phyloP scores from a whole-genome alignment of 2,329 filamentous ascomycete genomes.

The Blastomyces emzantsi region DNA sequence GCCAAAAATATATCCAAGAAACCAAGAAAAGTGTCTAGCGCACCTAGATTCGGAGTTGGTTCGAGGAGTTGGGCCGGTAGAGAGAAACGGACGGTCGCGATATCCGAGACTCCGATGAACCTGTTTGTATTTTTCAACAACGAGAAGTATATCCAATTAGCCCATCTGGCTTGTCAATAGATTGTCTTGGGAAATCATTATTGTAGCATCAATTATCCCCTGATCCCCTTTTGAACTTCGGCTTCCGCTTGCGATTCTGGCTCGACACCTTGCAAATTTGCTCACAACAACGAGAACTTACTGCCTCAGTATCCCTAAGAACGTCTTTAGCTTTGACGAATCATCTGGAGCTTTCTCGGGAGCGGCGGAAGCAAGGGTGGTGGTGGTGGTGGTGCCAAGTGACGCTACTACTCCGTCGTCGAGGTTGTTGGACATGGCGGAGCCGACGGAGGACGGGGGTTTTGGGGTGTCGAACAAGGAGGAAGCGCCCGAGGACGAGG shows the following conservation, averaged over 20 bases:
- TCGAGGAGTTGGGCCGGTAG: conserved; percentile 91
- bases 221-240: background rate
- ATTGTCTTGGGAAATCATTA: background rate
- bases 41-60: conserved; percentile 82
- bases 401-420: background rate
- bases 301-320: conserved; percentile 80
- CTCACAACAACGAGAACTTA: conserved; percentile 39
- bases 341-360: conserved; percentile 60
- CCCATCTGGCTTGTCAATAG: background rate
- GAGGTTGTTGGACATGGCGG: conserved; percentile 12
- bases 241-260: no score
- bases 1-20: background rate
- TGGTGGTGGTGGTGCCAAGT: background rate
- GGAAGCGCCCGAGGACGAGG: conserved; percentile 7
- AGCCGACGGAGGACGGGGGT: background rate
- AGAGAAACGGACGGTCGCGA: conserved; percentile 91
- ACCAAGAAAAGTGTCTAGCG: conserved; percentile 14
- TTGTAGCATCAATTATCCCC: background rate
- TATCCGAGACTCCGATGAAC: conserved; percentile 93
- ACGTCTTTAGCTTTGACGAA: conserved; percentile 78
- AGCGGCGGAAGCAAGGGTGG: conserved; percentile 12
- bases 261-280: no score
- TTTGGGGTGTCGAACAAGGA: conserved; percentile 7
- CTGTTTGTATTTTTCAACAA: conserved; percentile 38
- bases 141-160: conserved; percentile 12